phyloP scores from a whole-genome alignment of 2,329 filamentous ascomycete genomes.

The Geosmithia morbida region DNA sequence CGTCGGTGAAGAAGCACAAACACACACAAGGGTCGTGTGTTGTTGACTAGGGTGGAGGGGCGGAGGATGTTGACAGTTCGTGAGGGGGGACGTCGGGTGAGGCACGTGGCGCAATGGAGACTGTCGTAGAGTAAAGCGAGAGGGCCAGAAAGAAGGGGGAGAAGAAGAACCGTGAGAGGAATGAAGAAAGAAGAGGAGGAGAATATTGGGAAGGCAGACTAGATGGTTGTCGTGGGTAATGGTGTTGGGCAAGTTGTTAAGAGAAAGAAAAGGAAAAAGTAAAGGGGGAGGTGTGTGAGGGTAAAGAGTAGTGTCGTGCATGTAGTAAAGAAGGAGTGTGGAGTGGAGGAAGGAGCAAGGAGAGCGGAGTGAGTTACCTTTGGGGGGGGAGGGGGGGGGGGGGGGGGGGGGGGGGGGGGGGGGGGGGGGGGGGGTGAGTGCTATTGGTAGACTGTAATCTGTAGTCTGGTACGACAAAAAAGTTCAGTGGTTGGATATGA shows the following conservation, averaged over 20 bases:
- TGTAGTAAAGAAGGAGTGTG: background rate
- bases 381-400: too few species aligned
- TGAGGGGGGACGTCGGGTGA: background rate
- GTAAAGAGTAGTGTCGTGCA: background rate
- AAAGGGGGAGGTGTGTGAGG: background rate
- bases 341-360: background rate
- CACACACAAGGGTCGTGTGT: background rate
- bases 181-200: background rate
- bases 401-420: too few species aligned
- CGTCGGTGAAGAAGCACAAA: background rate
- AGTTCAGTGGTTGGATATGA: too few species aligned
- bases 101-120: background rate
- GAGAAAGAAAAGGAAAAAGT: background rate
- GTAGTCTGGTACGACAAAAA: too few species aligned
- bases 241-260: background rate
- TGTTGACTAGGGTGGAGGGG: background rate
- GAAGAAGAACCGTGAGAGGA: background rate
- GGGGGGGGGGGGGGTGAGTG: too few species aligned
- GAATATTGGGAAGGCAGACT: background rate
- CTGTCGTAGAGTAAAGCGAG: background rate
- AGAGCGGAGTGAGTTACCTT: background rate
- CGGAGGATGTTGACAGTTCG: background rate
- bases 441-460: too few species aligned
- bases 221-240: background rate
- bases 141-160: background rate